Evolutionary conservation across 352 stramenopile species (phyloP).

Genomic region (Elongisporangium anandrum): DNA sequence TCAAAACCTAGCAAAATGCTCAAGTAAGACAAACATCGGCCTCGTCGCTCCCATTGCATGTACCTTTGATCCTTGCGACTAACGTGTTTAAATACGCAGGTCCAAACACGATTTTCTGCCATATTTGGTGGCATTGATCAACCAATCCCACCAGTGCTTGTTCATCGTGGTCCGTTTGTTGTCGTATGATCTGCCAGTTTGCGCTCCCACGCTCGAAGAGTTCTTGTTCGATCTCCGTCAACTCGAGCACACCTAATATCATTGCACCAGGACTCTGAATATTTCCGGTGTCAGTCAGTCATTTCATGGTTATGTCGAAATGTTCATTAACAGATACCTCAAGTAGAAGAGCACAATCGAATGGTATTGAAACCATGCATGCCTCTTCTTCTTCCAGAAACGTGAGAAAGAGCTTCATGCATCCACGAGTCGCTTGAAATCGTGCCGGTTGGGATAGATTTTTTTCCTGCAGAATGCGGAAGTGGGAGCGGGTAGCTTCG

Average conservation of each 20-base stretch:
- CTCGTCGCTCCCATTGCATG: not conserved
- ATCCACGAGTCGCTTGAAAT: not conserved
- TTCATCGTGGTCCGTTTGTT: not conserved
- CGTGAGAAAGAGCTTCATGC: not conserved
- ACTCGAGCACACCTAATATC: not conserved
- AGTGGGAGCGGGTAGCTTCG: not conserved
- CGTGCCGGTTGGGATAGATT: not conserved
- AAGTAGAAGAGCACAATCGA: not conserved
- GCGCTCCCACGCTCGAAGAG: not conserved
- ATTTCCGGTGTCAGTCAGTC: not conserved
- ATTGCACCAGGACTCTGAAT: not conserved
- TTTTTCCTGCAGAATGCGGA: not conserved
- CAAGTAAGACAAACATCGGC: not conserved
- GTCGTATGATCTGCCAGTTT: not conserved
- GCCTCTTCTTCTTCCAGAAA: not conserved
- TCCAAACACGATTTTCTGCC: not conserved
- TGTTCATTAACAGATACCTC: not conserved
- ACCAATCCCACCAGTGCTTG: not conserved
- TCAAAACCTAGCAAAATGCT: not conserved
- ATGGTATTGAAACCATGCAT: not conserved
- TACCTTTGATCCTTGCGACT: not conserved
- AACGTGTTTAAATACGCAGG: not conserved
- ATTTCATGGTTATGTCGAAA: not conserved
- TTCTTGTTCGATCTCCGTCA: not conserved
- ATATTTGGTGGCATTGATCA: not conserved